These are phyloP conservation scores for Crataegus laevigata DNA, from an alignment of 306 rosid species.

Conservation along the genomic window DNA sequence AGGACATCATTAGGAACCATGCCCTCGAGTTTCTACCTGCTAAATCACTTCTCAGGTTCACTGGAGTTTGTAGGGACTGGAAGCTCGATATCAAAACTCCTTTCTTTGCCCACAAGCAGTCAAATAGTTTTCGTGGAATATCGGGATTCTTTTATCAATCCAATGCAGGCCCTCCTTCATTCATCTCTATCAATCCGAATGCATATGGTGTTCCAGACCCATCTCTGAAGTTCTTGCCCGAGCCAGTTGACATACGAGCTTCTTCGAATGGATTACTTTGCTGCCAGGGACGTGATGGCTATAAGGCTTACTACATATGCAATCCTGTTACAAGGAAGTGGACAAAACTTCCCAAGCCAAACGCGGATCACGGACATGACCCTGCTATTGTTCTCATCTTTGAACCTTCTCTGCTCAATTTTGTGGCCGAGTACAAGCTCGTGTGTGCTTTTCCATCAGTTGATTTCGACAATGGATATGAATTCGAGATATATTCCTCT, in stretches of 20 bases:
- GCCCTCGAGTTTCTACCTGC: slow-evolving; percentile 33
- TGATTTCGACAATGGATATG: slow-evolving; percentile 25
- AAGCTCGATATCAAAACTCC: slow-evolving; percentile 18
- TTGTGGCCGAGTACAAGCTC: slow-evolving; percentile 34
- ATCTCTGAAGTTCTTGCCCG: slow-evolving; percentile 22
- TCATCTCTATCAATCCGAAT: slow-evolving; percentile 18
- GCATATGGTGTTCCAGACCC: slow-evolving; percentile 33
- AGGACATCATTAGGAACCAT: slow-evolving; percentile 21
- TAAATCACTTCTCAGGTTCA: slow-evolving; percentile 31
- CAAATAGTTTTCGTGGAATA: slow-evolving; percentile 13
- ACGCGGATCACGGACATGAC: slow-evolving; percentile 21
- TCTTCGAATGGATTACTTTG: slow-evolving; percentile 34
- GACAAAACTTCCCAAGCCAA: slow-evolving; percentile 28
- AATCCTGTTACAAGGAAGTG: slow-evolving; percentile 30
- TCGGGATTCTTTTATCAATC: slow-evolving; percentile 16
- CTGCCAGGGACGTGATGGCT: slow-evolving; percentile 23
- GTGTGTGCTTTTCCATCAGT: slow-evolving; percentile 23
- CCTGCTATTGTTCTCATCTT: slow-evolving; percentile 30
- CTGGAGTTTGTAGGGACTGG: slow-evolving; percentile 32
- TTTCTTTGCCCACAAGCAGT: slow-evolving; percentile 35
- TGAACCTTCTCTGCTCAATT: slow-evolving; percentile 26
- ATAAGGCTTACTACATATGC: slow-evolving; percentile 32
- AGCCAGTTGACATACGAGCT: slow-evolving; percentile 25
- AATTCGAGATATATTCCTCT: slow-evolving; percentile 39
- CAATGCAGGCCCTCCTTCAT: background rate